Evolutionary conservation across 2,329 filamentous ascomycete genomes (phyloP), one percentile per base, ranked within the genome.

Genomic region (Endoconidiophora laricicola): DNA sequence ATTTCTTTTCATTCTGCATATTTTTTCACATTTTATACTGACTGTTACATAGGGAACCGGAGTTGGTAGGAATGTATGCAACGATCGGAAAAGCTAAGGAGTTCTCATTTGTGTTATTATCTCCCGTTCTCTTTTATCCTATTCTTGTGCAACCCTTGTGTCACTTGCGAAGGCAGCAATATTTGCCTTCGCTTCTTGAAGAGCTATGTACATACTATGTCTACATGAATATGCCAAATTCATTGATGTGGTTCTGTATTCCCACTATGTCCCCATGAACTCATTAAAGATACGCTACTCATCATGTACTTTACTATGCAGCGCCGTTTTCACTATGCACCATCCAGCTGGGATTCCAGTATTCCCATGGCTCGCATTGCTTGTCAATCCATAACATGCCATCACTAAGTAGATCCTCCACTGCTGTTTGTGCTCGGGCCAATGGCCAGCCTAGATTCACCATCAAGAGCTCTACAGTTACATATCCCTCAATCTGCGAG

Each of bases 341-440:
- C 70, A 88, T 85, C 54, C 83, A 85, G 0, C 81, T 79, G 0
- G 85, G 85, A 53, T 79, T 85, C 91, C 91, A 98, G 59, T 95
- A 98, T 65, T 96, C 88, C 64, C 81, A 87, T 23, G 55, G 55
- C 67, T 96, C 90, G 16, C 62, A 63, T 66, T 95, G 87, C 56
- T 77, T 78, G 64, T 98, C 91, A 4, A 96, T 79, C 91, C 91
- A 98, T 12, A 98, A 77, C 69, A 98, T 76, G 48, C 87, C 86
- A 59, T 93, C 86, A 0, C 81, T 79, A 47, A 96, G 72, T 33
- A 98, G 68, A 63, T 98, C 91, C 55, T 95, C 86, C 47, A 96
- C 74, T 2, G 90, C 87, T 0, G 91, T 94, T 61, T 83, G 75
- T n/a, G 86, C 84, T 55, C 91, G 73, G 4, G 87, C 83, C 42